Percentiles rank a stretch among this genome's conserved stretches.
phyloP scores from a whole-genome alignment of 2,329 filamentous ascomycete genomes.

The Neoarthrinium moseri region DNA sequence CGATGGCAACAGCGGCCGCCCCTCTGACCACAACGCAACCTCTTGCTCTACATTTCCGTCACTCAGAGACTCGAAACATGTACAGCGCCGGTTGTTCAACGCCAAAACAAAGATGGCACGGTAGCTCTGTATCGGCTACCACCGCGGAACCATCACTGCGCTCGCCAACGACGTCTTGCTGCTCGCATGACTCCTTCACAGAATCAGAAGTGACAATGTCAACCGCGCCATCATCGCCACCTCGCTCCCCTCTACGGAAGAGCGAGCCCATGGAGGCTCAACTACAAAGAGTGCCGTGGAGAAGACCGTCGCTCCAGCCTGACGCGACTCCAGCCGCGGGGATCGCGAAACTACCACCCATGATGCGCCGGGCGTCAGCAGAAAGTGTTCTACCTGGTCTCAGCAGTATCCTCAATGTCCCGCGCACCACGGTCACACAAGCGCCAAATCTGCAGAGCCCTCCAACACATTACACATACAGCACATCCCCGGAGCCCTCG shows the following conservation, averaged over 20 bases:
- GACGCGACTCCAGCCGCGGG: not conserved
- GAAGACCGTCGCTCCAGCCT: not conserved
- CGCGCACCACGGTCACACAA: not conserved
- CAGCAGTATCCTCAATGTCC: constrained; percentile 1
- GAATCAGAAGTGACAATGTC: constrained; percentile 14
- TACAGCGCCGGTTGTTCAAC: not conserved
- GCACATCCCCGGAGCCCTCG: not conserved
- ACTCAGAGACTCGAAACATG: not conserved
- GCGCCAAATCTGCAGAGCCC: too few relatives aligned
- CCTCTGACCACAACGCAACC: not conserved
- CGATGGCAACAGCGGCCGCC: not conserved
- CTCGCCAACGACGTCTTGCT: constrained; percentile 16
- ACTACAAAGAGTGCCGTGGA: not conserved
- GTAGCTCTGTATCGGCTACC: constrained; percentile 1
- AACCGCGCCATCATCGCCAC: constrained; percentile 17
- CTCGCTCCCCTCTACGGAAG: constrained; percentile 12
- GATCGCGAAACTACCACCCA: not conserved
- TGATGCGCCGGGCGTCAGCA: not conserved
- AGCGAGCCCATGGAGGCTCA: constrained; percentile 8
- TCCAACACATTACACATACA: too few relatives aligned
- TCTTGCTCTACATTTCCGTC: not conserved
- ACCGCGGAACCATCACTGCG: constrained; percentile 10
- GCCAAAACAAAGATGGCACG: not conserved
- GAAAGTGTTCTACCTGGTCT: not conserved
- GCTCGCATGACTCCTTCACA: constrained; percentile 15